Conservation (phyloP, 208 protist genomes). For the Acanthamoeba pearcei region DNA sequence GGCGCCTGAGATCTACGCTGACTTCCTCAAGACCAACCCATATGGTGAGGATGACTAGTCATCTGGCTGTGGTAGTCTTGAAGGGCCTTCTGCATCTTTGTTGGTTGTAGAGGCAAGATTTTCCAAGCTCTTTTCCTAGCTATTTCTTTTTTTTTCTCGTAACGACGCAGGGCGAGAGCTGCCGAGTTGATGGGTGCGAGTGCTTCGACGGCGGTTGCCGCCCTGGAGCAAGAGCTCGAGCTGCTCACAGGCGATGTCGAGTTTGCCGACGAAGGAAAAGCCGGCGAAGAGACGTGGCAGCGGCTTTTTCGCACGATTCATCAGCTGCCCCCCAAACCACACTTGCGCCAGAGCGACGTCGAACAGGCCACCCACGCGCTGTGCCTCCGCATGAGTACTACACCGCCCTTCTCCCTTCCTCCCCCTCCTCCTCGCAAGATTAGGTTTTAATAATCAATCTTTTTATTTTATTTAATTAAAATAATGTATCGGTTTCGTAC, state of each 20-base stretch:
- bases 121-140: too few species aligned
- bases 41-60: too few species aligned
- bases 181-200: background rate
- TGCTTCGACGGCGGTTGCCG: background rate
- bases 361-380: background rate
- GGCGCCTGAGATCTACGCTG: too few species aligned
- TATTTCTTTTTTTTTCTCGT: background rate
- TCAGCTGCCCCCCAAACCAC: background rate
- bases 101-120: too few species aligned
- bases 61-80: too few species aligned
- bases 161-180: too few species aligned
- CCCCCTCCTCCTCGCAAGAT: background rate
- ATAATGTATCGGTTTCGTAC: background rate
- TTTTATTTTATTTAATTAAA: background rate
- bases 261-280: background rate
- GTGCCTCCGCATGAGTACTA: constrained; percentile 11
- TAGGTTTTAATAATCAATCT: background rate
- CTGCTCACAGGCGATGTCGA: background rate
- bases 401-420: background rate
- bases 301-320: background rate
- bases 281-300: background rate
- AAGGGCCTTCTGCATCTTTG: too few species aligned
- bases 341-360: background rate
- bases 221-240: background rate
- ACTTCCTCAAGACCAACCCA: too few species aligned